Base-by-base conservation (phyloP, 2,329 filamentous ascomycete species). In the Talaromyces sp. region DNA sequence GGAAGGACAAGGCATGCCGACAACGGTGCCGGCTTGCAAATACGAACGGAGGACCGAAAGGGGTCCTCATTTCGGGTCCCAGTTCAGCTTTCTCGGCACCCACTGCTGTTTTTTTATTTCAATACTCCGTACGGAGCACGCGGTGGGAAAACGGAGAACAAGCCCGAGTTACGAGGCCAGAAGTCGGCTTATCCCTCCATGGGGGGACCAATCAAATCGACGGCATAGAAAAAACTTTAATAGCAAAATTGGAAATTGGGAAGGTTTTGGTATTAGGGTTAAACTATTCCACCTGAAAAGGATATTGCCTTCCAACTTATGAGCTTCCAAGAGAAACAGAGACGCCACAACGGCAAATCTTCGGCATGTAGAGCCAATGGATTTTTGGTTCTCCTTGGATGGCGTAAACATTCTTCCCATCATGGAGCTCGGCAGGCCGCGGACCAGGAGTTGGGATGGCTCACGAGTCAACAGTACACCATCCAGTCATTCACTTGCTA, bases 1-100 rank as follows among this genome's bases (percentile, higher is more conserved):
- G 48, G 19, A 52, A 22, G 36, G 31, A n/a, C 48, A 25, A 25
- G 48, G 48, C 35, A 52, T 52, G 48, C 48, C 48, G 48, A 52
- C 13, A 10, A n/a, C n/a, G n/a, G n/a, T n/a, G n/a, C 39, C 48
- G 48, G 48, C 9, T n/a, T 39, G 48, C 17, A 15, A 39, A 25
- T 11, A 4, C 17, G 11, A 6, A 2, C 19, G 7, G 33, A 25
- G 48, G 35, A 33, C 48, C 48, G 33, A 39, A 17, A 39, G 33
- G 36, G 46, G 21, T 39, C 48, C 35, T 39, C 48, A 52, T 37
- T 39, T 39, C 48, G 48, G 48, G 33, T 52, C 21, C 33, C 48
- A 52, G 11, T 11, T 2, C 17, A 37, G 11, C 17, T 15, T 36
- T 33, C 33, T 52, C 35, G 31, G 48, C 35, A 52, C 25, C 19